Percentiles rank a stretch among this genome's conserved stretches.
These are phyloP conservation scores for Orbilia javanica DNA, from an alignment of 2,329 filamentous ascomycete species.

Conservation along the genomic window DNA sequence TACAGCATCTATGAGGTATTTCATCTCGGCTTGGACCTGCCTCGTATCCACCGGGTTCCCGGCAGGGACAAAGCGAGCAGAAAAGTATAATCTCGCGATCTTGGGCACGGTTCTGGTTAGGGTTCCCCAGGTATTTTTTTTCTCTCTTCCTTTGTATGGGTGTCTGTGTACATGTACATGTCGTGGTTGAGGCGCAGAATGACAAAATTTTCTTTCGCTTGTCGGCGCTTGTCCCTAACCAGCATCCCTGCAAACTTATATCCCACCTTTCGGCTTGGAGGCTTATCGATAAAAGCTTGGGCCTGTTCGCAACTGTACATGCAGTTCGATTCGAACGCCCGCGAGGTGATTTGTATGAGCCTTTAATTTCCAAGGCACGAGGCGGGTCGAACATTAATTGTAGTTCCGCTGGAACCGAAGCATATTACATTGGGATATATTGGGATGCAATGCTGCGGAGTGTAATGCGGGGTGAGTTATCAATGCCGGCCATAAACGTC, in stretches of 20 bases:
- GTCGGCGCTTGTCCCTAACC: constrained; percentile 38
- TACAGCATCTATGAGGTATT: constrained; percentile 19
- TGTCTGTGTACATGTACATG: constrained; percentile 5
- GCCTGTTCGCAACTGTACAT: not conserved
- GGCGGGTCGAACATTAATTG: no score
- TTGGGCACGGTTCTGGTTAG: not conserved
- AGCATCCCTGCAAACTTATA: constrained; percentile 34
- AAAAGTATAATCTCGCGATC: not conserved
- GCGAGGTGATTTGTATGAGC: constrained; percentile 3
- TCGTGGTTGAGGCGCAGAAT: constrained; percentile 55
- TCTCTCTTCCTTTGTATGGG: not conserved
- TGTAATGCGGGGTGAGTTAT: constrained; percentile 18
- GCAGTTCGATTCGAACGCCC: no score
- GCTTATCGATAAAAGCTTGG: constrained; percentile 42
- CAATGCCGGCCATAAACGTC: no score
- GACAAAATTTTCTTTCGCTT: constrained; percentile 55
- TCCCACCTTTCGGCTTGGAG: constrained; percentile 10
- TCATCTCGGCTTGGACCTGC: constrained; percentile 5
- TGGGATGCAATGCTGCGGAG: not conserved
- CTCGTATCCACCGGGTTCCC: not conserved
- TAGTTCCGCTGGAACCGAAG: not conserved
- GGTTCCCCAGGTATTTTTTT: not conserved
- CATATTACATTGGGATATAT: not conserved
- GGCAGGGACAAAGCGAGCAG: not conserved
- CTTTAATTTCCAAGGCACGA: constrained; percentile 3